Conservation (phyloP, 225 moss, liverwort and hornwort genomes). For the Anthoceros angustus region DNA sequence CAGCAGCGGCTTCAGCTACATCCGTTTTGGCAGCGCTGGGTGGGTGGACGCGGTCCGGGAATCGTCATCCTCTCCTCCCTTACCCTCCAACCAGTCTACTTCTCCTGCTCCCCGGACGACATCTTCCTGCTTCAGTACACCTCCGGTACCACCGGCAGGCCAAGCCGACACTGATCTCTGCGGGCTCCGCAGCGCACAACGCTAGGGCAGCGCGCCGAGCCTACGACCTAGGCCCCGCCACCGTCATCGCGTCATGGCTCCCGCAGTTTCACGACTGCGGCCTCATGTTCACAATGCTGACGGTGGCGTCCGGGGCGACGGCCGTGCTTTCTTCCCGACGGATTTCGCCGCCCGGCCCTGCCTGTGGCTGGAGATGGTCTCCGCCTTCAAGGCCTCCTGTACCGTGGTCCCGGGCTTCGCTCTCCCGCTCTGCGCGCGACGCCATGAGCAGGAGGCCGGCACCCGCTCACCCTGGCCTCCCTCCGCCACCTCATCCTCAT, state of each 20-base stretch:
- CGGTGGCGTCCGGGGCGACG: slow-evolving; percentile 8
- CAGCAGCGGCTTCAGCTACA: background rate
- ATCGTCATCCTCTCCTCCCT: background rate
- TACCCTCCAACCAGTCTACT: background rate
- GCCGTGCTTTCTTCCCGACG: slow-evolving; percentile 2
- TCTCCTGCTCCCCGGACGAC: slow-evolving; percentile 5
- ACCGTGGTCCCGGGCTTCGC: slow-evolving; percentile 12
- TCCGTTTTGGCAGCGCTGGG: background rate
- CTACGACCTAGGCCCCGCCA: slow-evolving; percentile 6
- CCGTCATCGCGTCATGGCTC: slow-evolving; percentile 7
- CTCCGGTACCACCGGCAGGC: slow-evolving; percentile 8
- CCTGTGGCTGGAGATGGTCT: slow-evolving; percentile 9
- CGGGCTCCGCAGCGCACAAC: slow-evolving; percentile 11
- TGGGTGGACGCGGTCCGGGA: background rate
- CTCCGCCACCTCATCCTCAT: slow-evolving; percentile 5
- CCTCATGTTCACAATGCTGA: slow-evolving; percentile 7
- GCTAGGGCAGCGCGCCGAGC: slow-evolving; percentile 2
- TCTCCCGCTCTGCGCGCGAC: background rate
- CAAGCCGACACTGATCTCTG: slow-evolving; percentile 7
- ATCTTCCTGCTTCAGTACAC: slow-evolving; percentile 12
- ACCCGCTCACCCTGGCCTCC: background rate
- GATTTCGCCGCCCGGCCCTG: slow-evolving; percentile 2
- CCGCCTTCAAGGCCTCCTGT: slow-evolving; percentile 1
- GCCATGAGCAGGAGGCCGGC: background rate
- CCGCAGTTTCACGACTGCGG: slow-evolving; percentile 12